Percentiles rank a stretch among this genome's conserved stretches.
These are phyloP conservation scores for Hypoxylon rickii DNA, from an alignment of 495 filamentous ascomycete species.

Conservation along the genomic window DNA sequence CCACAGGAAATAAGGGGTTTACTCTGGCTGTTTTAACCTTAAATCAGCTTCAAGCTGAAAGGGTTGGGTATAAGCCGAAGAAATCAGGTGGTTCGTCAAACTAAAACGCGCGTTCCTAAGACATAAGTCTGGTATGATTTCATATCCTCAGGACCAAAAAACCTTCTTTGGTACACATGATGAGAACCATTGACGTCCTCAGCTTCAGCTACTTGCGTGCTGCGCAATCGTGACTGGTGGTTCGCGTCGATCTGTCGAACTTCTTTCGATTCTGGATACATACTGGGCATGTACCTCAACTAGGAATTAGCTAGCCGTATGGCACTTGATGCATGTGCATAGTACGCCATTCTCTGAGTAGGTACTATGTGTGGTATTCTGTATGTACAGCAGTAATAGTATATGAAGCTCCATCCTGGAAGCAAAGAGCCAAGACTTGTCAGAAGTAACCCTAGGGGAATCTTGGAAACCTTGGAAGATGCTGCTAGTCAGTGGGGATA, in stretches of 20 bases:
- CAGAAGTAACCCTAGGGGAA: conserved; percentile 28
- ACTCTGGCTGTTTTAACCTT: conserved; percentile 21
- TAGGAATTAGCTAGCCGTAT: too few relatives aligned
- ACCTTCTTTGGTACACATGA: conserved; percentile 10
- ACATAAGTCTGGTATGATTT: neutral
- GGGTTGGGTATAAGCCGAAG: conserved; percentile 7
- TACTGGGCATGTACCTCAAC: too few relatives aligned
- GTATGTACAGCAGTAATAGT: too few relatives aligned
- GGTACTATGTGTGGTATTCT: too few relatives aligned
- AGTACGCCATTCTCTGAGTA: neutral
- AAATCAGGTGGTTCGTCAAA: neutral
- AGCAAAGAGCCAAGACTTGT: conserved; percentile 30
- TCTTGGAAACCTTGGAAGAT: neutral
- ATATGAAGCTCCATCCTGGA: too few relatives aligned
- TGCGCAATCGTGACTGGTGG: too few relatives aligned
- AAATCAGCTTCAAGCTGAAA: conserved; percentile 7
- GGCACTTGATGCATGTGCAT: too few relatives aligned
- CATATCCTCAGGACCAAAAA: conserved; percentile 6
- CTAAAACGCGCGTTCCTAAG: conserved; percentile 17
- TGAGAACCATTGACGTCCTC: too few relatives aligned
- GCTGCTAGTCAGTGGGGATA: too few relatives aligned
- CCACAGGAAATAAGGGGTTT: neutral
- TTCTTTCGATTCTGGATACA: conserved; percentile 1
- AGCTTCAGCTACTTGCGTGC: too few relatives aligned
- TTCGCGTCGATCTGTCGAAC: conserved; percentile 4